phyloP scores from a whole-genome alignment of 2,329 filamentous ascomycete genomes.

The Cordyceps militaris region DNA sequence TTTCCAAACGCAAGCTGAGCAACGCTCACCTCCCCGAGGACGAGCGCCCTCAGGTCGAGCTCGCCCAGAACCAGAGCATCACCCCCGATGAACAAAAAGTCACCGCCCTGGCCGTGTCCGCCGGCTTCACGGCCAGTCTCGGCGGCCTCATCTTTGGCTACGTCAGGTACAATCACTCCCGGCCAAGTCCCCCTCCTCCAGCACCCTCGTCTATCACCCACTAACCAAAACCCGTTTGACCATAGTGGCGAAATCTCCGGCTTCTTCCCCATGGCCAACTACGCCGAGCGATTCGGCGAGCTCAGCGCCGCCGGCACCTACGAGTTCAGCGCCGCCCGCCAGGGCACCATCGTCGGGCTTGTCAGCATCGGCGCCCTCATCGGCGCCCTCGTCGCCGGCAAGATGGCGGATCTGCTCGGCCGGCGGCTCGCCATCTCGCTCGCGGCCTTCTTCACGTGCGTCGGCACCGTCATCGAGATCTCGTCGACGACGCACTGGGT shows the following conservation, averaged over 20 bases:
- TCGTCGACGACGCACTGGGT: conserved; percentile 50
- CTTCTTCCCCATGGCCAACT: conserved; percentile 55
- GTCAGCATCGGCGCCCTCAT: conserved; percentile 53
- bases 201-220: too few species aligned
- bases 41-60: conserved; percentile 7
- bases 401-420: conserved; percentile 54
- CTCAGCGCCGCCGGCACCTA: conserved; percentile 30
- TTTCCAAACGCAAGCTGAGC: conserved; percentile 7
- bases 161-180: conserved; percentile 46
- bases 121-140: conserved; percentile 46
- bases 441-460: conserved; percentile 54
- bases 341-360: conserved; percentile 58
- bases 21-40: conserved; percentile 6
- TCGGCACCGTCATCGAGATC: conserved; percentile 59
- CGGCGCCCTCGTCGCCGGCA: conserved; percentile 51
- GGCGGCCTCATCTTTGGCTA: conserved; percentile 54
- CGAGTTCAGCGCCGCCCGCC: conserved; percentile 49
- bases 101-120: conserved; percentile 37
- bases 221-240: neutral
- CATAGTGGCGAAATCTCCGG: conserved; percentile 52
- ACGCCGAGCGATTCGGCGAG: conserved; percentile 45
- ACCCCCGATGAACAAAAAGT: conserved; percentile 21
- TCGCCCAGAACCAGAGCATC: conserved; percentile 19
- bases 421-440: conserved; percentile 55
- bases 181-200: conserved; percentile 13